A percentile compares a stretch with the other conserved stretches of the same genome.
phyloP scores from a whole-genome alignment of 169 alveolate genomes.

The Cryptosporidium viatorum region DNA sequence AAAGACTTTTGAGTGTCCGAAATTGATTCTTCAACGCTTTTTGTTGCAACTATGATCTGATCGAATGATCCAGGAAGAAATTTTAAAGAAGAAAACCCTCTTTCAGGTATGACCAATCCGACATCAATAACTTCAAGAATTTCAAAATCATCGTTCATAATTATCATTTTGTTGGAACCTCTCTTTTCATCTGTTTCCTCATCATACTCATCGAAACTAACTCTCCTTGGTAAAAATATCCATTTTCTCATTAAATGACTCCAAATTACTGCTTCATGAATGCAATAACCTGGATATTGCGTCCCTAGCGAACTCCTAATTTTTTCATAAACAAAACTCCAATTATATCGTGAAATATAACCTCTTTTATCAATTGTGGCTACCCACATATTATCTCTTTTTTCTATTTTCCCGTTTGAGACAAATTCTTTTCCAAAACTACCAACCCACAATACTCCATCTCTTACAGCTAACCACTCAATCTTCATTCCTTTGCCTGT shows the following conservation, averaged over 20 bases:
- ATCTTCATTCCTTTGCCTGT: conserved; percentile 79
- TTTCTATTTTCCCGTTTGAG: conserved; percentile 58
- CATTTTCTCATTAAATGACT: conserved; percentile 75
- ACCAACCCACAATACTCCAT: conserved; percentile 77
- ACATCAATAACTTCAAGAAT: conserved; percentile 37
- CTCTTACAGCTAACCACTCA: conserved; percentile 78
- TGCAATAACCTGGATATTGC: conserved; percentile 76
- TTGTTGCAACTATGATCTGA: conserved; percentile 65
- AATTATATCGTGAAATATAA: conserved; percentile 37
- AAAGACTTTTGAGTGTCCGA: conserved; percentile 27
- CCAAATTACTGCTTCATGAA: conserved; percentile 80
- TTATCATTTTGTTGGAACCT: conserved; percentile 65
- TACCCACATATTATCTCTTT: conserved; percentile 77
- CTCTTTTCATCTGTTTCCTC: conserved; percentile 73
- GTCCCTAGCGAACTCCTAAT: conserved; percentile 75
- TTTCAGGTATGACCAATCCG: conserved; percentile 46
- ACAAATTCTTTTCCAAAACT: conserved; percentile 79
- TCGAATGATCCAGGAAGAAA: conserved; percentile 78
- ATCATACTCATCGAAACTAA: conserved; percentile 75
- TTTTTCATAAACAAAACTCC: conserved; percentile 66
- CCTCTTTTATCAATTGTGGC: conserved; percentile 72
- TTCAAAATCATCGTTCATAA: conserved; percentile 42
- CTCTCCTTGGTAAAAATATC: conserved; percentile 78
- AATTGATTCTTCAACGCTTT: conserved; percentile 52
- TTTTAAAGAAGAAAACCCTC: conserved; percentile 78